Base-by-base conservation (phyloP, 2,329 filamentous ascomycete species). In the Talaromyces piceae region DNA sequence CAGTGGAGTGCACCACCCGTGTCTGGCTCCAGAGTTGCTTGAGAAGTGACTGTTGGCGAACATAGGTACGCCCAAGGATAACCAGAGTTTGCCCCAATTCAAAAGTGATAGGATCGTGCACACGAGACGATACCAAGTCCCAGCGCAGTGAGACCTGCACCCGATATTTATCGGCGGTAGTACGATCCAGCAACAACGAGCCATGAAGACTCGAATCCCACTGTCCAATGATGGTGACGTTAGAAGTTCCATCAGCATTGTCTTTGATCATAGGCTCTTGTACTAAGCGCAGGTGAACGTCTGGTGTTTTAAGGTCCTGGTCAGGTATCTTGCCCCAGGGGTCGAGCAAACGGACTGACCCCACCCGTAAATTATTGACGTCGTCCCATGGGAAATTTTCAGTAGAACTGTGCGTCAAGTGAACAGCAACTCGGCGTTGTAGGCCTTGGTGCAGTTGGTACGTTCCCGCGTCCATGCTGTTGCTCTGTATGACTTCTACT, bases 191-290 rank as follows among this genome's bases (percentile, higher is more conserved):
- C 12, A 97, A 77, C n/a, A 95, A 75, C 5, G 93, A 96, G 56
- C 83, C 84, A 68, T 98, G 93, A 58, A 93, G 77, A 62, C 90
- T 95, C 0, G 91, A 96, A 65, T 98, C 93, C 93, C 93, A 98
- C 63, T 97, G 91, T 0, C 87, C 90, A n/a, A 86, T 79, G 41
- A 97, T 77, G 1, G 86, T 91, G 31, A 96, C 84, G 65, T 86
- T 90, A 30, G 84, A 86, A 0, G 91, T 96, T 31, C 93, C 93
- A 65, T 97, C 94, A 22, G 88, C 82, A 63, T 96, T 94, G 52
- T 87, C 83, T 56, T 86, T 87, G 57, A 95, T 85, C 51, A 83
- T 78, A 0, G 93, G 91, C 45, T 86, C 83, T 27, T 86, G 81
- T 3, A 90, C 78, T 43, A 95, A 77, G 62, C 88, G 88, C 31